Evolutionary conservation across 2,329 filamentous ascomycete species (phyloP).

Genomic region (Colletotrichum spinosum): DNA sequence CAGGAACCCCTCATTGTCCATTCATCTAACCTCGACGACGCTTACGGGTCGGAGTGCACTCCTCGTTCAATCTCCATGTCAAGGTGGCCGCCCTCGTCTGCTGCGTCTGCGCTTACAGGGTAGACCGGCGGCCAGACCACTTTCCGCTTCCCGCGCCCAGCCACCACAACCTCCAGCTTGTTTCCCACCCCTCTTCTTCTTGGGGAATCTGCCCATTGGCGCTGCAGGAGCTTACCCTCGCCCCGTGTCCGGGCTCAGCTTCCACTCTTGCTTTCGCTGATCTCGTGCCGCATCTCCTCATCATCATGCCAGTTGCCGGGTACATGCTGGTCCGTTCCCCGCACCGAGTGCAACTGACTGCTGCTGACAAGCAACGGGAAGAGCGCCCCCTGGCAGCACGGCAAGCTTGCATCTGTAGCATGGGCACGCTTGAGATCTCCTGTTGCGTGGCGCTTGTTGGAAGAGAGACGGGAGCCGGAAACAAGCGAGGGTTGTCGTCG

Average conservation of each 20-base stretch:
- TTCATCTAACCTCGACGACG: slow-evolving; percentile 3
- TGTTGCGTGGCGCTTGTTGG: not conserved
- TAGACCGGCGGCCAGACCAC: not conserved
- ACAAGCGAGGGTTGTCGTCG: too few species aligned
- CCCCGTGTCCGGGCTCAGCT: slow-evolving; percentile 11
- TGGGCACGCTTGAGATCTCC: not conserved
- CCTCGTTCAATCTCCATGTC: not conserved
- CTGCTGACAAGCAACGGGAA: not conserved
- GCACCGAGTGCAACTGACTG: slow-evolving; percentile 26
- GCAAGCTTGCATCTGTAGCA: not conserved
- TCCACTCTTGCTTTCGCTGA: slow-evolving; percentile 20
- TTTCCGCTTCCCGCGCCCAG: not conserved
- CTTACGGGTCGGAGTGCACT: slow-evolving; percentile 4
- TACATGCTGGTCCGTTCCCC: slow-evolving; percentile 25
- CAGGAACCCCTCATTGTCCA: slow-evolving; percentile 33
- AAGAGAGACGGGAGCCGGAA: too few species aligned
- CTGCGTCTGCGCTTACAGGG: not conserved
- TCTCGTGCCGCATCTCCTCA: slow-evolving; percentile 33
- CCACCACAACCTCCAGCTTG: slow-evolving; percentile 18
- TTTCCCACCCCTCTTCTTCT: slow-evolving; percentile 21
- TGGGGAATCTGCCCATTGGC: slow-evolving; percentile 7
- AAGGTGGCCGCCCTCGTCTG: not conserved
- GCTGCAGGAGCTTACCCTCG: not conserved
- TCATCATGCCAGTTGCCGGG: slow-evolving; percentile 28
- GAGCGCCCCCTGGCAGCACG: not conserved